Base-by-base conservation (phyloP, 2,329 filamentous ascomycete genomes). In the Aspergillus fumigatiaffinis region DNA sequence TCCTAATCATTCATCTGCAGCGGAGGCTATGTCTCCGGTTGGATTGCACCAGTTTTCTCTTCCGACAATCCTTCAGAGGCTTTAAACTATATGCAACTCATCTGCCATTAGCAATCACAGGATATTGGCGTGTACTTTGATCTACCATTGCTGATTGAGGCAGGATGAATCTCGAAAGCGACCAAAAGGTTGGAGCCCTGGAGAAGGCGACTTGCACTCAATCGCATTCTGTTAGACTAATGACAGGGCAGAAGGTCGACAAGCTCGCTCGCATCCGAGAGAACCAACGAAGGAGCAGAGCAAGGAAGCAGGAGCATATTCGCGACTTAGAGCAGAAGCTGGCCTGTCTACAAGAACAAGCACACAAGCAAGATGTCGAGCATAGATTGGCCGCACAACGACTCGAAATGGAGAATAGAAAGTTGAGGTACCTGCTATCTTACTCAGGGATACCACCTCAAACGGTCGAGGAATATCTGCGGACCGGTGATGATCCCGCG, bases 221-320 rank as follows among this genome's bases (percentile, higher is more conserved):
- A 47, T 17, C 23, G 44, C 21, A 23, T 47, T 23, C 44, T 26
- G 44, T 23, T 23, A 4, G 20, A 23, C 44, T 14, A 47, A 47
- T 17, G 21, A 17, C 12, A 7, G 44, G 6, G 17, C 47, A 74
- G 68, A 63, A 67, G 51, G 50, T 59, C 32, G 65, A 70, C 29
- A 66, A 67, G 55, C 66, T 71, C 35, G 81, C 83, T 50, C 70
- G 73, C 26, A 64, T 75, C 29, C 63, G 73, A 20, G 73, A 75
- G 29, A 75, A 75, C 35, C 73, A 75, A 53, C 73, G 73, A 35
- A 73, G 67, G 48, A 74, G 73, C 51, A 67, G 73, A 41, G 72
- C 73, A 3, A 63, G 66, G 46, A 70, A 66, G 51, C 73, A 73
- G 55, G 70, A 73, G 54, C 66, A 75, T 55, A 65, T 70, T 44